Evolutionary conservation across 129 eudicot genomes (phyloP).

Genomic region (Saussurea involucrata): DNA sequence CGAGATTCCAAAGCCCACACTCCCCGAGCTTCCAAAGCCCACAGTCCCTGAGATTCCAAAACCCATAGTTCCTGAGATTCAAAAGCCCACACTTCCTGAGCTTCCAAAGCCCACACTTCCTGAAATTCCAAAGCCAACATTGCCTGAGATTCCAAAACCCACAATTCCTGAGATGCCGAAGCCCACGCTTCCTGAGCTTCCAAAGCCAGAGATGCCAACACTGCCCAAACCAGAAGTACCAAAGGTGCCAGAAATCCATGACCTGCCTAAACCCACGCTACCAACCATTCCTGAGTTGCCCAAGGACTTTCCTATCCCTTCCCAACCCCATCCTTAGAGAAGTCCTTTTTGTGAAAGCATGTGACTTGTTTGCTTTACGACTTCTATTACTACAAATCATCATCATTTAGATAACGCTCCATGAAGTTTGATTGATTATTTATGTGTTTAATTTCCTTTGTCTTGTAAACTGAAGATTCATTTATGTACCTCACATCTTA

Average conservation of each 20-base stretch:
- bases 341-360: not conserved
- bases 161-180: slow-evolving; percentile 16
- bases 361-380: not conserved
- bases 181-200: slow-evolving; percentile 9
- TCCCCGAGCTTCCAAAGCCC: no score
- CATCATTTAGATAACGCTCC: not conserved
- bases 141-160: slow-evolving; percentile 23
- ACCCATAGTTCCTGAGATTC: no score
- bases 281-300: slow-evolving; percentile 30
- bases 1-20: no score
- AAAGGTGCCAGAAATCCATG: slow-evolving; percentile 11
- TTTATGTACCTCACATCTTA: not conserved
- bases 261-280: slow-evolving; percentile 19
- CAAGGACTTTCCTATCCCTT: slow-evolving; percentile 28
- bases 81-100: no score
- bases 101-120: slow-evolving; percentile 12
- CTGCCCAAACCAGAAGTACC: slow-evolving; percentile 32
- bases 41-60: no score
- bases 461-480: not conserved
- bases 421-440: not conserved
- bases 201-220: slow-evolving; percentile 18
- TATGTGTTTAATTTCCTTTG: not conserved
- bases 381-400: not conserved
- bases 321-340: slow-evolving; percentile 22
- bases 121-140: not conserved